Percentiles rank a stretch among this genome's conserved stretches.
Conservation (phyloP, 2,329 filamentous ascomycete genomes). For the Colletotrichum scovillei region DNA sequence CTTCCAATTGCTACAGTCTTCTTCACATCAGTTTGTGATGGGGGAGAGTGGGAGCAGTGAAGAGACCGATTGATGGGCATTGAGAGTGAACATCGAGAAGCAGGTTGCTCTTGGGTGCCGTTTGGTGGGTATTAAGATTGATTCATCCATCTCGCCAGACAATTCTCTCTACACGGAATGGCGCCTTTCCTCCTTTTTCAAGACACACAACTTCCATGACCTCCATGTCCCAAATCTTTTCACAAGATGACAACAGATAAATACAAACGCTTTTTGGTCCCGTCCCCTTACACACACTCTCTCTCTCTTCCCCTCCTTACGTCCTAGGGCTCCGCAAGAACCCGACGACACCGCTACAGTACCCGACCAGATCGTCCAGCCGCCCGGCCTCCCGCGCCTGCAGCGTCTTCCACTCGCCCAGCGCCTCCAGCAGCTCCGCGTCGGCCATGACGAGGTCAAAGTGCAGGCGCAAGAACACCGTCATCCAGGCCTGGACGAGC, state of each 20-base stretch:
- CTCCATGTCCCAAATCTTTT: background rate
- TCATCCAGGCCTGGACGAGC: conserved; percentile 96
- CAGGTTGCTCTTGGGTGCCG: background rate
- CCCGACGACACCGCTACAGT: conserved; percentile 85
- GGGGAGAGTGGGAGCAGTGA: background rate
- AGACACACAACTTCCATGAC: background rate
- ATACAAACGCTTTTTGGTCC: background rate
- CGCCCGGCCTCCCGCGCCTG: conserved; percentile 79
- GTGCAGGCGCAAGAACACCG: conserved; percentile 88
- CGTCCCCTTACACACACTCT: background rate
- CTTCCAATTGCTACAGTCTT: no score
- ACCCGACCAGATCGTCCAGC: conserved; percentile 82
- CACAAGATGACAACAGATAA: background rate
- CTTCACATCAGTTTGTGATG: no score
- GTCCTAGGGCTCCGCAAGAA: conserved; percentile 77
- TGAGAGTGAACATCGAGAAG: background rate
- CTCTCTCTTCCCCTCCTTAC: conserved; percentile 40
- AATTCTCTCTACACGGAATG: background rate
- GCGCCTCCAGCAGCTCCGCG: conserved; percentile 64
- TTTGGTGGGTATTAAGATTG: conserved; percentile 1
- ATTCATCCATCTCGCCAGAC: background rate
- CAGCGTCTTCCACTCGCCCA: conserved; percentile 77
- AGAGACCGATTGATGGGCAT: no score
- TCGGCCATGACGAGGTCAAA: conserved; percentile 65
- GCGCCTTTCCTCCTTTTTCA: background rate